These are phyloP conservation scores for Brassica balearica DNA, from an alignment of 441 rosid species.

Conservation along the genomic window DNA sequence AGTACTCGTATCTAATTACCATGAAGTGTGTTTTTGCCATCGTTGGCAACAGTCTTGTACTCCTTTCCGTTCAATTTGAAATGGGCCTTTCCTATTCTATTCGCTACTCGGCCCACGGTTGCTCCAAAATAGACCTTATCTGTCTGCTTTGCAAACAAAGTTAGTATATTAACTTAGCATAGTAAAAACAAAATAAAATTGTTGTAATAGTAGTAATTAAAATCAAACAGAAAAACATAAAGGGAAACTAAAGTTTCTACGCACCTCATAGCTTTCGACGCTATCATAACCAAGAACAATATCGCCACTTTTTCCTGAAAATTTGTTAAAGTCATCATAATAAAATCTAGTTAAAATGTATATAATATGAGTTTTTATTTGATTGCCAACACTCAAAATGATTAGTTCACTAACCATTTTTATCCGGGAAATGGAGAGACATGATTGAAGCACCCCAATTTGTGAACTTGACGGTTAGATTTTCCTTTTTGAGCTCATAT, in stretches of 20 bases:
- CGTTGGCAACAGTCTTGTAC: conserved; percentile 69
- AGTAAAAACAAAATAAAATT: neutral
- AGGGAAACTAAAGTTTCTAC: neutral
- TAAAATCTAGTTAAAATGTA: neutral
- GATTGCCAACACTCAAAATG: neutral
- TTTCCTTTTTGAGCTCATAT: conserved; percentile 75
- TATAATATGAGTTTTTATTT: neutral
- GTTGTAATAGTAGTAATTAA: neutral
- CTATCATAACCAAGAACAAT: conserved; percentile 79
- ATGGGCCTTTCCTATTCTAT: conserved; percentile 71
- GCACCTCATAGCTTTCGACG: conserved; percentile 64
- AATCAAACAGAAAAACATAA: neutral
- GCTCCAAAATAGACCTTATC: conserved; percentile 69
- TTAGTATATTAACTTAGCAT: neutral
- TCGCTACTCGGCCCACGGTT: conserved; percentile 80
- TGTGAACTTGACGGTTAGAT: conserved; percentile 65
- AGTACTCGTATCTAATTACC: conserved; percentile 49
- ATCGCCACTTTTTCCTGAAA: conserved; percentile 70
- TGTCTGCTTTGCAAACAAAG: conserved; percentile 50
- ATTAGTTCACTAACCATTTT: conserved; percentile 58
- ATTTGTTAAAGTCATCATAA: conserved; percentile 3
- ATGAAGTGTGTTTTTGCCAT: conserved; percentile 79
- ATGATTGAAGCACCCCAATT: conserved; percentile 87
- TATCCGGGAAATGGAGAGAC: conserved; percentile 75
- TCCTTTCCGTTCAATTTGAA: conserved; percentile 63